These are phyloP conservation scores for Viola pubescens DNA, from an alignment of 441 rosid genomes.

Conservation along the genomic window DNA sequence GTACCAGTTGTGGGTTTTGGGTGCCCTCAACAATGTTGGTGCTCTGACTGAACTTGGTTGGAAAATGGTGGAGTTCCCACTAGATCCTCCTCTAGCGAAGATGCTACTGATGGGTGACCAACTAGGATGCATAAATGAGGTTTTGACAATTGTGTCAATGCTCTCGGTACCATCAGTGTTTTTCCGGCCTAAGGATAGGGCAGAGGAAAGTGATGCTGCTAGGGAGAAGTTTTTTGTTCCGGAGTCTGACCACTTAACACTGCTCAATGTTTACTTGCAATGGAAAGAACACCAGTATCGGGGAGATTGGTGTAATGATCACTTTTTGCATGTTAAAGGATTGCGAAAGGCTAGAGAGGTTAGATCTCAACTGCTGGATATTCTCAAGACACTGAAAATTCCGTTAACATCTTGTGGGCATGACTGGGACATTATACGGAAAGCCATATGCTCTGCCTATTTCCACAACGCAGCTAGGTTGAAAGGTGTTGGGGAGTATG, in stretches of 20 bases:
- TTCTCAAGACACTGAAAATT: slow-evolving; percentile 75
- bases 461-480: slow-evolving; percentile 85
- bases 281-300: slow-evolving; percentile 94
- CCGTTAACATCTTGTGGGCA: slow-evolving; percentile 71
- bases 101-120: slow-evolving; percentile 95
- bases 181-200: slow-evolving; percentile 91
- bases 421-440: slow-evolving; percentile 70
- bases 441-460: slow-evolving; percentile 92
- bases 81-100: slow-evolving; percentile 97
- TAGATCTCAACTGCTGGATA: slow-evolving; percentile 89
- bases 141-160: slow-evolving; percentile 94
- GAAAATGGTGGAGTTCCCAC: slow-evolving; percentile 98
- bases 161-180: slow-evolving; percentile 99
- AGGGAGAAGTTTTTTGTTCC: slow-evolving; percentile 93
- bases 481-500: slow-evolving; percentile 92
- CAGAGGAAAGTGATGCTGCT: slow-evolving; percentile 94
- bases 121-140: slow-evolving; percentile 75
- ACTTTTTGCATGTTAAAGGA: slow-evolving; percentile 83
- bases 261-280: slow-evolving; percentile 78
- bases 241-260: slow-evolving; percentile 85
- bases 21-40: slow-evolving; percentile 91
- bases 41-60: slow-evolving; percentile 82
- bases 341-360: slow-evolving; percentile 84
- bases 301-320: slow-evolving; percentile 93
- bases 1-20: slow-evolving; percentile 98